A percentile compares a stretch with the other conserved stretches of the same genome.
Evolutionary conservation across 805 yeast genomes (phyloP).

Genomic region (Teunomyces lycoperdinae): DNA sequence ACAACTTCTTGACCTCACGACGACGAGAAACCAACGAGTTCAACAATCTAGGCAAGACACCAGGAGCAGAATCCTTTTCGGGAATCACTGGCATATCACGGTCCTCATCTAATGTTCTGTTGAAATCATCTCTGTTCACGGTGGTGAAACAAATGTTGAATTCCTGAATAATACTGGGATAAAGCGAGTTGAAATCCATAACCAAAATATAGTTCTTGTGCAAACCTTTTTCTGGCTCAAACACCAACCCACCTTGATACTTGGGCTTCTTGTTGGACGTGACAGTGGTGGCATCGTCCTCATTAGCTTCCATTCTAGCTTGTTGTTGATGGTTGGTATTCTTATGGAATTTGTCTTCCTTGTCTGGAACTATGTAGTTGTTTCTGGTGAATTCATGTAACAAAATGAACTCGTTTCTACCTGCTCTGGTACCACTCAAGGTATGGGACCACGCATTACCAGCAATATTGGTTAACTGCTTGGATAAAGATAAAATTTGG

Average conservation of each 20-base stretch:
- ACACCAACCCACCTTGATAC: conserved; percentile 90
- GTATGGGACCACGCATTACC: conserved; percentile 98
- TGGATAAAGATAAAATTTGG: conserved; percentile 85
- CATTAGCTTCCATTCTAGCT: conserved; percentile 29
- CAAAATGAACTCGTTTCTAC: conserved; percentile 89
- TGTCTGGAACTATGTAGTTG: conserved; percentile 86
- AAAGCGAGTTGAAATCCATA: conserved; percentile 97
- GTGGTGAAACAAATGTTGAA: conserved; percentile 97
- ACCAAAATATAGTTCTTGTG: conserved; percentile 87
- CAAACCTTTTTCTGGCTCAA: conserved; percentile 94
- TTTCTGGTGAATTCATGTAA: conserved; percentile 85
- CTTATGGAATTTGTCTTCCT: conserved; percentile 47
- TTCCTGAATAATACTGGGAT: conserved; percentile 96
- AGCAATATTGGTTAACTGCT: conserved; percentile 87
- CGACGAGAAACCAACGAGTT: conserved; percentile 86
- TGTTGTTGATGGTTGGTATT: conserved; percentile 35
- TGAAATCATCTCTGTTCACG: conserved; percentile 62
- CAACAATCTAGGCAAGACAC: conserved; percentile 83
- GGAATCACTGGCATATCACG: conserved; percentile 71
- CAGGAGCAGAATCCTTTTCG: conserved; percentile 52
- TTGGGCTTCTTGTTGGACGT: conserved; percentile 65
- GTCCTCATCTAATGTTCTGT: conserved; percentile 46
- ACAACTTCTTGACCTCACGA: conserved; percentile 82
- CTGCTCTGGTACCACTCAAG: conserved; percentile 91
- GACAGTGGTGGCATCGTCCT: conserved; percentile 44